Evolutionary conservation across 306 rosid species (phyloP).

Genomic region (Canavalia ensiformis): DNA sequence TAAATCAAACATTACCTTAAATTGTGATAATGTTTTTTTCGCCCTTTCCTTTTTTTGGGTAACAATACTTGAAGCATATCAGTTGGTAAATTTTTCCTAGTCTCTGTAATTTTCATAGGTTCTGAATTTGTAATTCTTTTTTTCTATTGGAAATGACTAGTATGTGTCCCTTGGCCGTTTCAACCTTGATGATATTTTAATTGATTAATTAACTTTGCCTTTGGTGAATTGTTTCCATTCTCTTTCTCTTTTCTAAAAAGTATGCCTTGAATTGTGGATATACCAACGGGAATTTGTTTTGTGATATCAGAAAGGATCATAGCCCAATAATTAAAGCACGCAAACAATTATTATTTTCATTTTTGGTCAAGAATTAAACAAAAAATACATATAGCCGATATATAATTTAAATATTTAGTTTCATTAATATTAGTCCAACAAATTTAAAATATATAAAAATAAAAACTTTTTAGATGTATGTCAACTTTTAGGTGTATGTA

Average conservation of each 20-base stretch:
- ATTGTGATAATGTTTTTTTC: no score
- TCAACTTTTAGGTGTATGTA: no score
- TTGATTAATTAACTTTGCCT: not conserved
- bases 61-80: not conserved
- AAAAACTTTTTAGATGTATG: no score
- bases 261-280: not conserved
- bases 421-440: no score
- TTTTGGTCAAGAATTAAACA: not conserved
- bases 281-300: not conserved
- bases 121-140: not conserved
- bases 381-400: no score
- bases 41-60: no score
- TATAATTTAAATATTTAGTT: no score
- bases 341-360: not conserved
- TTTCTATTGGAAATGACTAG: not conserved
- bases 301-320: not conserved
- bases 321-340: not conserved
- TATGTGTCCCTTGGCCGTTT: not conserved
- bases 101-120: not conserved
- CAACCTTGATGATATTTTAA: conserved; percentile 3
- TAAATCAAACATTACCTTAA: no score
- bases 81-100: no score
- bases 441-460: no score
- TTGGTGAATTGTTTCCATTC: not conserved
- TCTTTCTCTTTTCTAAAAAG: not conserved